These are phyloP conservation scores for Arthrocladium fulminans DNA, from an alignment of 2,329 filamentous ascomycete genomes.

Conservation along the genomic window DNA sequence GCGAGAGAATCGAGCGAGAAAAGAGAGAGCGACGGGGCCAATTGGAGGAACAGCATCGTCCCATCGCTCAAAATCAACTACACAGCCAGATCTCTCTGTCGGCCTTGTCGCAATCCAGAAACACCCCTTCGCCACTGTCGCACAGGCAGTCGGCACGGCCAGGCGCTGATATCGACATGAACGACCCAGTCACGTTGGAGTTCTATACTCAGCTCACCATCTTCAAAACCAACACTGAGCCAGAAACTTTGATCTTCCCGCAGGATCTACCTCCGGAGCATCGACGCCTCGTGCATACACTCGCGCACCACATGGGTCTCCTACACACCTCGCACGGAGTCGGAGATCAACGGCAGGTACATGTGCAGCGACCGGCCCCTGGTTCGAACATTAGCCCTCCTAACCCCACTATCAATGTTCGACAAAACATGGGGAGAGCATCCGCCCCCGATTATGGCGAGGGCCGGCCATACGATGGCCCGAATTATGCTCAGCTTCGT, in stretches of 20 bases:
- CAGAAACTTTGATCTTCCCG: constrained; percentile 78
- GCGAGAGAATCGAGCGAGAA: constrained; percentile 91
- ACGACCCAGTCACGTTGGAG: constrained; percentile 75
- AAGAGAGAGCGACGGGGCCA: constrained; percentile 94
- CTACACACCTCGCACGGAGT: constrained; percentile 84
- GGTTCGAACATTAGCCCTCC: constrained; percentile 51
- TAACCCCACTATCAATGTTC: constrained; percentile 62
- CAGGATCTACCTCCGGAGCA: constrained; percentile 71
- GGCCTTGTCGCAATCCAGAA: constrained; percentile 51
- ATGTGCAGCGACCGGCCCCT: constrained; percentile 59
- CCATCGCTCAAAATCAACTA: constrained; percentile 53
- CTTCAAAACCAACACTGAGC: constrained; percentile 70
- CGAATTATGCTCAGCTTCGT: constrained; percentile 43
- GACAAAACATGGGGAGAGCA: constrained; percentile 78
- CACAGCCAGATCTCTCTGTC: constrained; percentile 82
- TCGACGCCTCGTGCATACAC: constrained; percentile 81
- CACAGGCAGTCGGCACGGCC: constrained; percentile 35
- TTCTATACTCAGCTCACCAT: constrained; percentile 86
- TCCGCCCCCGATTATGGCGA: constrained; percentile 97
- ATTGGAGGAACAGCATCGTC: constrained; percentile 91
- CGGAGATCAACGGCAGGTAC: constrained; percentile 79
- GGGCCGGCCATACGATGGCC: constrained; percentile 59
- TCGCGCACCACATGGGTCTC: constrained; percentile 90
- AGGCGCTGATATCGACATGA: constrained; percentile 65
- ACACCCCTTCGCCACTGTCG: constrained; percentile 60